A percentile compares a stretch with the other conserved stretches of the same genome.
Conservation (phyloP, 2,329 filamentous ascomycete species). For the Beauveria brongniartii region DNA sequence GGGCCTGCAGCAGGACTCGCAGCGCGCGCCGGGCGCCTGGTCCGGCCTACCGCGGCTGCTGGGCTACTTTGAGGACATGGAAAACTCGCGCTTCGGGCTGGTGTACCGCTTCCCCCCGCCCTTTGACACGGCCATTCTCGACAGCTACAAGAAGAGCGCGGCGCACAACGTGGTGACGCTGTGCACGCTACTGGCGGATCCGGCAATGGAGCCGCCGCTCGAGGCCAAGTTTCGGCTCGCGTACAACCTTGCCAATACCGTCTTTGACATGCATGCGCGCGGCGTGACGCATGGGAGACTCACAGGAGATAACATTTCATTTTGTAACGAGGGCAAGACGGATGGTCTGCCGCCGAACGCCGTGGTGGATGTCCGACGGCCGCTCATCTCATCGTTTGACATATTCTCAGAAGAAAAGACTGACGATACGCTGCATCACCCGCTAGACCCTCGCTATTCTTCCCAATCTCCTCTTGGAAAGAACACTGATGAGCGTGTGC, state of each 20-base stretch:
- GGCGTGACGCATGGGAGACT: constrained; percentile 66
- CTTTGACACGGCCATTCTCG: constrained; percentile 51
- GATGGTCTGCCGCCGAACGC: constrained; percentile 31
- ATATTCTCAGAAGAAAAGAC: constrained; percentile 42
- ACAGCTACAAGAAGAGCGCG: constrained; percentile 40
- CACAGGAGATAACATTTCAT: constrained; percentile 58
- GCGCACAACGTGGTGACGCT: constrained; percentile 46
- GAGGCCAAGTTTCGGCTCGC: constrained; percentile 72
- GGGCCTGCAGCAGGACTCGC: constrained; percentile 46
- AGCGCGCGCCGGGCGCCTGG: constrained; percentile 46
- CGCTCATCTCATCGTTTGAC: constrained; percentile 66
- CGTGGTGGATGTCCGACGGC: constrained; percentile 56
- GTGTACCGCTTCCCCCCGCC: constrained; percentile 65
- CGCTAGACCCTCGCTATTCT: constrained; percentile 49
- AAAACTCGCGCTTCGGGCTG: constrained; percentile 61
- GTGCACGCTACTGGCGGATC: constrained; percentile 42
- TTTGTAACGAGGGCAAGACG: constrained; percentile 42
- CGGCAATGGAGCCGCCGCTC: constrained; percentile 54
- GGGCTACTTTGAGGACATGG: constrained; percentile 68
- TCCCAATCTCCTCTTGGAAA: constrained; percentile 38
- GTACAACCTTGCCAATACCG: constrained; percentile 61
- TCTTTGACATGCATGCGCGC: constrained; percentile 65
- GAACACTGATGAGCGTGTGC: constrained; percentile 46
- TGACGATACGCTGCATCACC: constrained; percentile 45
- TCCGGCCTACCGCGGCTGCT: constrained; percentile 54